Evolutionary conservation across 2,329 filamentous ascomycete genomes (phyloP), one percentile per base, ranked within the genome.

Genomic region (Pleurostoma richardsiae): DNA sequence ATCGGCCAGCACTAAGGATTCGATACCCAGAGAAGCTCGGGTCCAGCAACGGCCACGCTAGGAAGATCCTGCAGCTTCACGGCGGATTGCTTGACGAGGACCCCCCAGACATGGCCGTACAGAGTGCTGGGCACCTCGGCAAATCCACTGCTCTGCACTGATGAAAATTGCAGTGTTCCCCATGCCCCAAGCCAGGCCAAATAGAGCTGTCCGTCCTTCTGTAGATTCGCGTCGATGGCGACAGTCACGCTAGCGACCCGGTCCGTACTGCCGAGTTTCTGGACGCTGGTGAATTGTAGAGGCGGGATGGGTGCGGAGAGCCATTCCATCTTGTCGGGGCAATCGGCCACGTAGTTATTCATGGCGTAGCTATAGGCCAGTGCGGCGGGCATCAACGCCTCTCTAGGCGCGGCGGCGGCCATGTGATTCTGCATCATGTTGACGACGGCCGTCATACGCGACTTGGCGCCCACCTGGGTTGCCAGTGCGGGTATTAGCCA

Each of bases 401-500:
- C 67, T 8, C 66, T 57, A 0, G 61, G 59, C 26, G 64, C 56
- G 2, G 61, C 53, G 2, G 62, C 54, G 0, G 63, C 61, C 3
- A 60, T 51, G 47, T 62, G 64, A 46, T 58, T 57, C 52, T 67
- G 65, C 64, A 70, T 70, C 57, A 70, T 58, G 54, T 68, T 67
- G 40, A 68, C 46, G 28, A 69, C 57, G 42, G 59, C 67, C 0
- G 55, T 54, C 56, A 63, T 64, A 46, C 67, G 59, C 1, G 58
- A 46, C 54, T 66, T 63, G 7, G 65, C 52, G 31, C 65, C 66
- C 11, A 67, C 50, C 10, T 59, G 57, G 1, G 65, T 59, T 3
- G 59, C 56, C 3, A 69, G 56, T 1, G 57, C 53, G 2, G 63
- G 59, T 3, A 65, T 54, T 0, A 66, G 43, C 62, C 65, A 70